Conservation (phyloP, 805 yeast species). For the Nakazawaea holstii region DNA sequence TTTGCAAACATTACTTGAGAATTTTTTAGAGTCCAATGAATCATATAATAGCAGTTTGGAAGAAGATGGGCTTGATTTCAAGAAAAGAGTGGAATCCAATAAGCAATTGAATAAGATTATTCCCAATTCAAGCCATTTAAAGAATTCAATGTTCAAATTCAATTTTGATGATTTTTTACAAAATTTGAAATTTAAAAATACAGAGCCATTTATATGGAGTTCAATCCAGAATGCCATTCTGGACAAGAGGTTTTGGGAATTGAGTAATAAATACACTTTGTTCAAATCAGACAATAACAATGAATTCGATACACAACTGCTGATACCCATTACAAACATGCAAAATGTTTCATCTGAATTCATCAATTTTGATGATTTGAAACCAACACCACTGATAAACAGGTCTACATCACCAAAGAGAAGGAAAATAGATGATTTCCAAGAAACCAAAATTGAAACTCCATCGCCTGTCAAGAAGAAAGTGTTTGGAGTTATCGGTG, state of each 20-base stretch:
- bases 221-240: background rate
- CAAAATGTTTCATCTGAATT: background rate
- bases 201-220: background rate
- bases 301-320: background rate
- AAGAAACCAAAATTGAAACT: background rate
- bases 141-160: slow-evolving; percentile 3
- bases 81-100: slow-evolving; percentile 6
- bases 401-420: slow-evolving; percentile 1
- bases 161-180: background rate
- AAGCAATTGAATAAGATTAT: slow-evolving; percentile 9
- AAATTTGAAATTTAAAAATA: background rate
- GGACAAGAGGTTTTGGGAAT: slow-evolving; percentile 7
- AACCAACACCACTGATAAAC: background rate
- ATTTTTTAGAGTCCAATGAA: slow-evolving; percentile 8
- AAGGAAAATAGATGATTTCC: background rate
- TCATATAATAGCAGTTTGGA: slow-evolving; percentile 3
- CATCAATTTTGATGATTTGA: slow-evolving; percentile 1
- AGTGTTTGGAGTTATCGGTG: slow-evolving; percentile 6
- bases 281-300: too few species aligned
- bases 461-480: background rate
- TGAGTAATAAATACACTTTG: background rate
- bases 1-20: slow-evolving; percentile 9
- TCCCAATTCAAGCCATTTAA: slow-evolving; percentile 6
- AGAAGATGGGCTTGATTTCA: background rate
- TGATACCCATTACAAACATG: background rate